Evolutionary conservation across 371 early-diverging fungal genomes (phyloP).

Genomic region (Haplosporangium sp.): DNA sequence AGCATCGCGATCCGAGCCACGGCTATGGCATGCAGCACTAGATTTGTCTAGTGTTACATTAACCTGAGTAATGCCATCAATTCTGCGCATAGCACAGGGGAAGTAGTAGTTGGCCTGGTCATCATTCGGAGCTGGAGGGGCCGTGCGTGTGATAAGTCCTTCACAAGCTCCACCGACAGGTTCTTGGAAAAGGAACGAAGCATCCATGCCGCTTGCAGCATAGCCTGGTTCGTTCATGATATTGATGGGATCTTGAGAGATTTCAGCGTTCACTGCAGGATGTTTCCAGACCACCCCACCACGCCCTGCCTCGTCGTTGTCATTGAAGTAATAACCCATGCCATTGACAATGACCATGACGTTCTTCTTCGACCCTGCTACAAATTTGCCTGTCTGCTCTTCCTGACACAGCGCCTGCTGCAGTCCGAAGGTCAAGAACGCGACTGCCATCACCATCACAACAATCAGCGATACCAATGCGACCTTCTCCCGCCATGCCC

Average conservation of each 20-base stretch:
- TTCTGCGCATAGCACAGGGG: slow-evolving; percentile 72
- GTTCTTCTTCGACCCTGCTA: slow-evolving; percentile 13
- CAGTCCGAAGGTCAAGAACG: slow-evolving; percentile 81
- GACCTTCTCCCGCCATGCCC: slow-evolving; percentile 90
- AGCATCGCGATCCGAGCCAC: slow-evolving; percentile 39
- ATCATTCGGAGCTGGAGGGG: slow-evolving; percentile 13
- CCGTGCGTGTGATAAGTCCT: slow-evolving; percentile 14
- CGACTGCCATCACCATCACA: slow-evolving; percentile 74
- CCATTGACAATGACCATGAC: slow-evolving; percentile 40
- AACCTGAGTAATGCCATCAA: slow-evolving; percentile 55
- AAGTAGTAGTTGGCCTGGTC: slow-evolving; percentile 72
- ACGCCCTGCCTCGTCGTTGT: no score
- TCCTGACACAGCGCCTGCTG: slow-evolving; percentile 64
- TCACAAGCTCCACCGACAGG: slow-evolving; percentile 23
- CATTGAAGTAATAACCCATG: slow-evolving; percentile 45
- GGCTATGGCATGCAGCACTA: slow-evolving; percentile 71
- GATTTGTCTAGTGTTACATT: slow-evolving; percentile 57
- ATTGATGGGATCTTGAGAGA: slow-evolving; percentile 56
- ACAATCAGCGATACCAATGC: slow-evolving; percentile 80
- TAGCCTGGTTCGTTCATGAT: slow-evolving; percentile 66
- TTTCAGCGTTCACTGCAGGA: slow-evolving; percentile 57
- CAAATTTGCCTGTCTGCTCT: slow-evolving; percentile 25
- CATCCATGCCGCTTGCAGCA: slow-evolving; percentile 63
- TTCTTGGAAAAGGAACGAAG: slow-evolving; percentile 63
- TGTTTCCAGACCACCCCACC: slow-evolving; percentile 49